phyloP scores from a whole-genome alignment of 129 eudicot genomes.

The Flaveria sonorensis region DNA sequence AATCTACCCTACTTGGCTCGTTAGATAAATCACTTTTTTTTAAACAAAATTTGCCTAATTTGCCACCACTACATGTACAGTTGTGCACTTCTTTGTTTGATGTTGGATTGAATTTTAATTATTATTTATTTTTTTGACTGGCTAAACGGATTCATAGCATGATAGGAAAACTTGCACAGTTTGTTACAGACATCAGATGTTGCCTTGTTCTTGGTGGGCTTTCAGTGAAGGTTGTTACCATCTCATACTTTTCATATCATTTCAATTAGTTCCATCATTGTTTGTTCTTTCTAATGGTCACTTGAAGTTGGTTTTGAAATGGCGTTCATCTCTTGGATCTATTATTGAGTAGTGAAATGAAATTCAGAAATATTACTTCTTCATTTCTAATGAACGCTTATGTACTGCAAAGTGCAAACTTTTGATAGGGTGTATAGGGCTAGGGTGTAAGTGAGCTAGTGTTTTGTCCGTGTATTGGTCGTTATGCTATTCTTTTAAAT shows the following conservation, averaged over 20 bases:
- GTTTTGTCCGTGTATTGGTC: not conserved
- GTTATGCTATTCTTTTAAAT: not conserved
- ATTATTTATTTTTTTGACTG: slow-evolving; percentile 16
- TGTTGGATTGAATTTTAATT: slow-evolving; percentile 6
- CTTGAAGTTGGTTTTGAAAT: not conserved
- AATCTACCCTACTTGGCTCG: not conserved
- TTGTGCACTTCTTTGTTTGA: slow-evolving; percentile 14
- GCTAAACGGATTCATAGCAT: slow-evolving; percentile 82
- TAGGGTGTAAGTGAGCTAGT: not conserved
- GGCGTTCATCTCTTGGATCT: not conserved
- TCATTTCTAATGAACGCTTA: not conserved
- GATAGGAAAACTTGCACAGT: slow-evolving; percentile 85
- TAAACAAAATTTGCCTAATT: not conserved
- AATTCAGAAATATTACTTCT: not conserved
- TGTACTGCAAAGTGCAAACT: not conserved
- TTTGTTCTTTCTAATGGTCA: not conserved
- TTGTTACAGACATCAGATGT: slow-evolving; percentile 75
- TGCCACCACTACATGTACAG: not conserved
- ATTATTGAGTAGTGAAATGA: not conserved
- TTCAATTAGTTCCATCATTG: not conserved
- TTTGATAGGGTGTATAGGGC: not conserved
- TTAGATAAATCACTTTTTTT: not conserved
- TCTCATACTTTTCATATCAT: not conserved
- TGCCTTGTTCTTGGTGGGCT: slow-evolving; percentile 91
- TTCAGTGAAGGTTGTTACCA: slow-evolving; percentile 65